These are phyloP conservation scores for Aspergillus hiratsukae DNA, from an alignment of 2,329 filamentous ascomycete species.

Conservation along the genomic window DNA sequence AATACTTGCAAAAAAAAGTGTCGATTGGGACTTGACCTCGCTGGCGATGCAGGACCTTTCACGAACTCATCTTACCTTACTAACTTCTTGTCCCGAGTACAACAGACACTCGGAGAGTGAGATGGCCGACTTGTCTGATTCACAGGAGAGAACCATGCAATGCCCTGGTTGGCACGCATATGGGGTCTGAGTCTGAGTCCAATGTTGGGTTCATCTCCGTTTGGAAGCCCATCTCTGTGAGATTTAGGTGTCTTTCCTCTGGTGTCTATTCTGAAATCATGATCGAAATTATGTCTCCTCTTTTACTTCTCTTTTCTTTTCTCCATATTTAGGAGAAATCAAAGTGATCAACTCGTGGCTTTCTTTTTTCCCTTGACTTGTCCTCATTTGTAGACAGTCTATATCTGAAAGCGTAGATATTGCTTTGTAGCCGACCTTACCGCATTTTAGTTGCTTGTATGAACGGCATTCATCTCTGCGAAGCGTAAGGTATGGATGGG, in stretches of 20 bases:
- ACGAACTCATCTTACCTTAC: neutral
- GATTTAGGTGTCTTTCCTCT: constrained; percentile 12
- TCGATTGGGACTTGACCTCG: neutral
- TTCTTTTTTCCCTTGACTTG: neutral
- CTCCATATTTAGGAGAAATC: neutral
- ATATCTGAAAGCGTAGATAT: neutral
- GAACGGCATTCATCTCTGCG: neutral
- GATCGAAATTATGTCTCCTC: neutral
- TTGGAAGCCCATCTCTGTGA: constrained; percentile 17
- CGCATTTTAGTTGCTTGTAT: neutral
- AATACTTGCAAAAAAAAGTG: neutral
- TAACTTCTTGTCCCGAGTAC: constrained; percentile 12
- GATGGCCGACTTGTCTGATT: constrained; percentile 15
- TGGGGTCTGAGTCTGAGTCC: constrained; percentile 22
- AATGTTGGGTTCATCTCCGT: constrained; percentile 21
- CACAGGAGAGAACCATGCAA: constrained; percentile 16
- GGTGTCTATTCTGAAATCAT: neutral
- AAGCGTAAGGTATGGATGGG: neutral
- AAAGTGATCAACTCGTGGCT: neutral
- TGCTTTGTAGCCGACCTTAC: neutral
- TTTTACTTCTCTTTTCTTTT: neutral
- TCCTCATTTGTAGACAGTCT: neutral
- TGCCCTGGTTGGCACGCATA: constrained; percentile 22
- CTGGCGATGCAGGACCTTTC: neutral
- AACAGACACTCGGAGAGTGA: constrained; percentile 15